Percentiles rank a stretch among this genome's conserved stretches.
Conservation (phyloP, 768 basidiomycete genomes). For the Lepiota subincarnata region DNA sequence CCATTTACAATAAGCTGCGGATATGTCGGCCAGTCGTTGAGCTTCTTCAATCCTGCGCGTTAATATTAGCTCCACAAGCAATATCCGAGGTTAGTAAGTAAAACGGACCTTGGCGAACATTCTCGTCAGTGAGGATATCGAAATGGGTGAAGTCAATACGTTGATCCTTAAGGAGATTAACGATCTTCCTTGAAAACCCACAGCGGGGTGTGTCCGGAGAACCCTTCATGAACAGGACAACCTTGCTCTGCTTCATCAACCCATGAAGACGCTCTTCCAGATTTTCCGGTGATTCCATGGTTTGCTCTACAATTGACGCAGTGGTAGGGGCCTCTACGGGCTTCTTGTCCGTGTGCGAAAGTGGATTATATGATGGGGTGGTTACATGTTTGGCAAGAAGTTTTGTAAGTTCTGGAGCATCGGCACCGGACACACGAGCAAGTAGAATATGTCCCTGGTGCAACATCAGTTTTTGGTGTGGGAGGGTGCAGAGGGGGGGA, state of each 20-base stretch:
- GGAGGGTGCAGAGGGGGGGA: not conserved
- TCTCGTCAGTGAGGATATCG: slow-evolving; percentile 81
- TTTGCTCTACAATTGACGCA: slow-evolving; percentile 12
- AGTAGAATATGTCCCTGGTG: slow-evolving; percentile 85
- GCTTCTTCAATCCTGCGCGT: slow-evolving; percentile 55
- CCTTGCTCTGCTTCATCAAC: slow-evolving; percentile 75
- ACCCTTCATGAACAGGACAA: slow-evolving; percentile 93
- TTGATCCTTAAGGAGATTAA: slow-evolving; percentile 60
- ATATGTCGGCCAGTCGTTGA: slow-evolving; percentile 91
- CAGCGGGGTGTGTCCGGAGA: slow-evolving; percentile 73
- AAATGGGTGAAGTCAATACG: slow-evolving; percentile 68
- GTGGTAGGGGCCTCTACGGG: slow-evolving; percentile 29
- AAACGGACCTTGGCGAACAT: slow-evolving; percentile 68
- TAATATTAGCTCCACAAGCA: not conserved
- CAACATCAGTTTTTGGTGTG: not conserved
- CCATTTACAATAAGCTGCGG: slow-evolving; percentile 86
- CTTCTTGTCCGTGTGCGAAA: slow-evolving; percentile 45
- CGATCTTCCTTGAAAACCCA: slow-evolving; percentile 79
- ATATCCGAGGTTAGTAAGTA: not conserved
- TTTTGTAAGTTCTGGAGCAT: slow-evolving; percentile 61
- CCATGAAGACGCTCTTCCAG: slow-evolving; percentile 56
- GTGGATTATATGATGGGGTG: slow-evolving; percentile 33
- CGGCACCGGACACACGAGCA: slow-evolving; percentile 73
- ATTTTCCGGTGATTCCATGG: slow-evolving; percentile 58
- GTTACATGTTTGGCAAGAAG: slow-evolving; percentile 56